phyloP scores from a whole-genome alignment of 2,329 filamentous ascomycete genomes.

The Eurotiales sp. region DNA sequence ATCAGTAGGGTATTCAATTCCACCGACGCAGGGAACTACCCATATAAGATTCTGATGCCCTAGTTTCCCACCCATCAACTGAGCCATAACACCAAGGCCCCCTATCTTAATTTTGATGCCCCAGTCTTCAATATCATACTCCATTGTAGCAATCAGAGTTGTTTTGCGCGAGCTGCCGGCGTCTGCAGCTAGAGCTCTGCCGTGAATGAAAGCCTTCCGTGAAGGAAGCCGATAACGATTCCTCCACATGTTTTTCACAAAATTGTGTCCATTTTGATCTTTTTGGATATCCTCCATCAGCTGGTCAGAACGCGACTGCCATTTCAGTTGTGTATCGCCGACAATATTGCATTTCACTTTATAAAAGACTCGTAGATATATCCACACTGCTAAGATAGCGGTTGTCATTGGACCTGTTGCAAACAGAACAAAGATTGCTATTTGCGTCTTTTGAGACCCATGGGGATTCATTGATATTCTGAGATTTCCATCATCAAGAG shows the following conservation, averaged over 20 bases:
- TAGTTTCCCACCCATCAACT: conserved; percentile 59
- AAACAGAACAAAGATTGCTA: conserved; percentile 50
- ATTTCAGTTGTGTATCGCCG: conserved; percentile 44
- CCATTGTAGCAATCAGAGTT: conserved; percentile 62
- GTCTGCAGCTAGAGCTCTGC: conserved; percentile 13
- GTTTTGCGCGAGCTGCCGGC: conserved; percentile 35
- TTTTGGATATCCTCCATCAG: background rate
- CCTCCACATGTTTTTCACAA: background rate
- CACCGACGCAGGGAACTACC: conserved; percentile 55
- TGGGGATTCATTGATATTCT: conserved; percentile 46
- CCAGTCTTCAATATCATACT: conserved; percentile 65
- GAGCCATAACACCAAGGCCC: conserved; percentile 62
- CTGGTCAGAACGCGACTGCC: conserved; percentile 22
- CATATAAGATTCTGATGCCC: conserved; percentile 59
- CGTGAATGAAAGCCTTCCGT: background rate
- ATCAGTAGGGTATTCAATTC: conserved; percentile 57
- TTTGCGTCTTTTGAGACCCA: conserved; percentile 49
- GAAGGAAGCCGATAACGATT: conserved; percentile 8
- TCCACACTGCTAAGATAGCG: conserved; percentile 45
- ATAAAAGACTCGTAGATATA: conserved; percentile 56
- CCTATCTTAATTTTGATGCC: conserved; percentile 64
- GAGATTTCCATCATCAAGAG: conserved; percentile 50
- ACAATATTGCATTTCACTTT: conserved; percentile 56
- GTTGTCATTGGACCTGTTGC: conserved; percentile 47
- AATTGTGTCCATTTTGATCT: conserved; percentile 17